Base-by-base conservation (phyloP, 352 stramenopile species). In the Phytophthora ohioensis region DNA sequence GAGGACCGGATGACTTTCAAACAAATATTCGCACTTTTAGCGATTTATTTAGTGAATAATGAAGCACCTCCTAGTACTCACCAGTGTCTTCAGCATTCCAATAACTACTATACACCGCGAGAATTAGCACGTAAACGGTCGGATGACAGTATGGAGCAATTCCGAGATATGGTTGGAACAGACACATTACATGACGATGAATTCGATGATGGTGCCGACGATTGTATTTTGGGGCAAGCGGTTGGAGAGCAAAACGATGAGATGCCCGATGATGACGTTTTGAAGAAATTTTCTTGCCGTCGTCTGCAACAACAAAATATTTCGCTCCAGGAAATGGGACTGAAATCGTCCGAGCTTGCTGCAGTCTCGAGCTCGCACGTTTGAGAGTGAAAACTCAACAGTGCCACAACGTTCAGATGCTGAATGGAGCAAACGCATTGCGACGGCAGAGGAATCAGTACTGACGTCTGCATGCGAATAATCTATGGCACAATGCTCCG, bases 51-150 rank as follows among this genome's bases (percentile, higher is more conserved):
- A 38, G 38, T 60, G 53, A 27, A 4, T n/a, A 27, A 49, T 11
- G 35, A 60, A 41, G 53, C 38, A 41, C 35, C 53, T 15, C 15
- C n/a, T 2, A 60, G 3, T 5, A 38, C 38, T 3, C 53, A 49
- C 10, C 17, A 31, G 1, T 49, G 36, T 49, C 21, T 60, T n/a
- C 7, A 49, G 12, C 30, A 41, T 21, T 60, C 53, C 2, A 48
- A 60, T 21, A 21, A 60, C 38, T 60, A 51, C 27, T 60, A 51
- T 9, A 60, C 53, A 4, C 49, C 53, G 4, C n/a, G 38, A 17
- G 53, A 60, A 30, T 38, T 60, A 13, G 53, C 53, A 30, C 53
- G 53, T 15, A 38, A 60, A 60, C 36, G 38, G 5, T 35, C 53
- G 8, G 53, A 60, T 48, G 17, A 49, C 5, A 48, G 45, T 35